Conservation (phyloP, 108 stramenopile species). For the Skeletonema potamos region DNA sequence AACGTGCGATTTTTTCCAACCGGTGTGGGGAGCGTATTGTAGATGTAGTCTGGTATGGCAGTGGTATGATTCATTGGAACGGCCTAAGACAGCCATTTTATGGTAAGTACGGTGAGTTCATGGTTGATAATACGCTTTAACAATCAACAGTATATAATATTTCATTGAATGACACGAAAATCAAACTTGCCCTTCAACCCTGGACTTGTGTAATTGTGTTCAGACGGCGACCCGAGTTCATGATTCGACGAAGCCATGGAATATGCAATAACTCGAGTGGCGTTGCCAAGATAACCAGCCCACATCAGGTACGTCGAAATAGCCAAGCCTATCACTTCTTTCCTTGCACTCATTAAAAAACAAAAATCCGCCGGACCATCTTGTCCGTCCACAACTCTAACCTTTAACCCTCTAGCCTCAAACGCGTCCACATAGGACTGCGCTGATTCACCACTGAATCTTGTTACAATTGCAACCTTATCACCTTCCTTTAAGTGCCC, state of each 20-base stretch:
- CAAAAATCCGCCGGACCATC: slow-evolving; percentile 66
- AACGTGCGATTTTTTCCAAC: too few relatives aligned
- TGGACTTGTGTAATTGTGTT: not conserved
- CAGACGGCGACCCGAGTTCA: too few relatives aligned
- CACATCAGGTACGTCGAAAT: slow-evolving; percentile 51
- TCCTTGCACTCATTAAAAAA: slow-evolving; percentile 47
- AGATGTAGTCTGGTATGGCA: too few relatives aligned
- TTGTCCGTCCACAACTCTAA: slow-evolving; percentile 37
- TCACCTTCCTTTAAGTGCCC: slow-evolving; percentile 42
- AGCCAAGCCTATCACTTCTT: slow-evolving; percentile 47
- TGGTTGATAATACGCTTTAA: not conserved
- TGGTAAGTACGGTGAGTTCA: too few relatives aligned
- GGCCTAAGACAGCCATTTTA: too few relatives aligned
- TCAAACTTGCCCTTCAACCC: not conserved
- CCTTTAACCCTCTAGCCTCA: slow-evolving; percentile 36
- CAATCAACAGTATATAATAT: not conserved
- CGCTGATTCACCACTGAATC: slow-evolving; percentile 12
- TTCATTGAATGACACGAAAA: not conserved
- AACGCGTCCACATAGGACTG: slow-evolving; percentile 38
- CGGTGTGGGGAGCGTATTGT: too few relatives aligned
- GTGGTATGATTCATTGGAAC: too few relatives aligned
- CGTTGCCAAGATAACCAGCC: slow-evolving; percentile 55
- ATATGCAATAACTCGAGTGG: slow-evolving; percentile 31
- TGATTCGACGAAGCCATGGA: slow-evolving; percentile 22
- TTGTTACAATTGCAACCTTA: slow-evolving; percentile 48